These are phyloP conservation scores for Boletus rubropictus DNA, from an alignment of 768 basidiomycete genomes.

Conservation along the genomic window DNA sequence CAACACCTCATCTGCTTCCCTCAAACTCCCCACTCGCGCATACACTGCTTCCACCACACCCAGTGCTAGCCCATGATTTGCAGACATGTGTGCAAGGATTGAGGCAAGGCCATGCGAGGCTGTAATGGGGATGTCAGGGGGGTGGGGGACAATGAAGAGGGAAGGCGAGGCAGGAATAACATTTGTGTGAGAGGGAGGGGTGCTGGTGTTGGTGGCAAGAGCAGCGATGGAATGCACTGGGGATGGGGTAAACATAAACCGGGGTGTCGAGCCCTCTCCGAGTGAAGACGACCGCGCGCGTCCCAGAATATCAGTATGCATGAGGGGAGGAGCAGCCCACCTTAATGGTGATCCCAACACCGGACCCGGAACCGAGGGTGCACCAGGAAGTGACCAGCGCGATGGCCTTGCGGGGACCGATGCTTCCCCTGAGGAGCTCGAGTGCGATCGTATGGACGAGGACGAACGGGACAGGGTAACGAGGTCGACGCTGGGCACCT, in stretches of 20 bases:
- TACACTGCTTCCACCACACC: slow-evolving; percentile 39
- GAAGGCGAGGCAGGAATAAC: neutral
- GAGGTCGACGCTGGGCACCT: slow-evolving; percentile 23
- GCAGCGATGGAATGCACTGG: neutral
- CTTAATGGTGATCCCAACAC: neutral
- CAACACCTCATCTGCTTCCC: slow-evolving; percentile 36
- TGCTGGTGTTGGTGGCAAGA: neutral
- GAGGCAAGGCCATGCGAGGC: slow-evolving; percentile 27
- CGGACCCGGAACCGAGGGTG: neutral
- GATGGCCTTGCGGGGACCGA: neutral
- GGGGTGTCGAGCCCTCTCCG: neutral
- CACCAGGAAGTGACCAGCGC: slow-evolving; percentile 20
- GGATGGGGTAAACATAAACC: slow-evolving; percentile 4
- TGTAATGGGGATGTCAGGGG: slow-evolving; percentile 12
- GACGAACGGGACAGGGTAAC: slow-evolving; percentile 12
- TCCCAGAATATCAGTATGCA: neutral
- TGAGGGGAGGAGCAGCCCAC: neutral
- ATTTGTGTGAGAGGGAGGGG: neutral
- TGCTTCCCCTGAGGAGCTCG: slow-evolving; percentile 3
- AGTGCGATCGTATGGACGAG: slow-evolving; percentile 8
- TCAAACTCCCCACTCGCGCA: slow-evolving; percentile 29
- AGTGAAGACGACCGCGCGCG: neutral
- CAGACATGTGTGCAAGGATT: slow-evolving; percentile 37
- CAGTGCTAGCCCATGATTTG: slow-evolving; percentile 40
- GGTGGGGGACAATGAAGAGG: slow-evolving; percentile 2